These are phyloP conservation scores for Forsythia suspensa DNA, from an alignment of 257 asterid genomes.

Conservation along the genomic window DNA sequence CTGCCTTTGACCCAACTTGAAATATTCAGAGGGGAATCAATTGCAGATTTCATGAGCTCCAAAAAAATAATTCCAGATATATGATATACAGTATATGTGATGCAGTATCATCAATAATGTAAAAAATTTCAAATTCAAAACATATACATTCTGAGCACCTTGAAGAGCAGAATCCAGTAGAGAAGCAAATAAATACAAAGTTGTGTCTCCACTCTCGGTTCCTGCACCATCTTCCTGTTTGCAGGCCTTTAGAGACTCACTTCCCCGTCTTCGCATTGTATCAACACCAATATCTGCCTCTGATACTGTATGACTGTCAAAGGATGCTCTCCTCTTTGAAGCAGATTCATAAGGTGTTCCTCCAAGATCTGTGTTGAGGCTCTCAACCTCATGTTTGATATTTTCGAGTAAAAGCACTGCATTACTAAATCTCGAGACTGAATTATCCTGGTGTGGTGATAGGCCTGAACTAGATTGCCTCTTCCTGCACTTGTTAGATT, in stretches of 20 bases:
- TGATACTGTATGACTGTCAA: constrained; percentile 40
- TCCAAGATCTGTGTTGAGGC: constrained; percentile 44
- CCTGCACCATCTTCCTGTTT: constrained; percentile 74
- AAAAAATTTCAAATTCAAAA: constrained; percentile 5
- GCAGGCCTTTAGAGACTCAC: constrained; percentile 64
- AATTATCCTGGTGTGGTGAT: constrained; percentile 64
- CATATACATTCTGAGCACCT: constrained; percentile 48
- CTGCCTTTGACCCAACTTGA: not conserved
- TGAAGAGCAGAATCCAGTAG: constrained; percentile 87
- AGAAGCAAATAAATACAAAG: constrained; percentile 77
- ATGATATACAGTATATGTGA: constrained; percentile 4
- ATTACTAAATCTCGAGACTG: constrained; percentile 69
- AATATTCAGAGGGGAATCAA: not conserved
- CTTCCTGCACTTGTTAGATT: constrained; percentile 54
- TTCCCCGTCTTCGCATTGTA: constrained; percentile 45
- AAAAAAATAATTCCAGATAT: not conserved
- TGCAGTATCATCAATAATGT: not conserved
- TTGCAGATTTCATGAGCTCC: constrained; percentile 1
- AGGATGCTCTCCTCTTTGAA: constrained; percentile 53
- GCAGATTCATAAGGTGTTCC: constrained; percentile 50
- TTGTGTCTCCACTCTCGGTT: constrained; percentile 60
- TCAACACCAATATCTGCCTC: constrained; percentile 41
- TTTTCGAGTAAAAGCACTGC: constrained; percentile 88
- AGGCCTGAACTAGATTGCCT: constrained; percentile 60
- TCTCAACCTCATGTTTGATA: constrained; percentile 77